Conservation (phyloP, 2,329 filamentous ascomycete genomes). For the Phoma sp. region DNA sequence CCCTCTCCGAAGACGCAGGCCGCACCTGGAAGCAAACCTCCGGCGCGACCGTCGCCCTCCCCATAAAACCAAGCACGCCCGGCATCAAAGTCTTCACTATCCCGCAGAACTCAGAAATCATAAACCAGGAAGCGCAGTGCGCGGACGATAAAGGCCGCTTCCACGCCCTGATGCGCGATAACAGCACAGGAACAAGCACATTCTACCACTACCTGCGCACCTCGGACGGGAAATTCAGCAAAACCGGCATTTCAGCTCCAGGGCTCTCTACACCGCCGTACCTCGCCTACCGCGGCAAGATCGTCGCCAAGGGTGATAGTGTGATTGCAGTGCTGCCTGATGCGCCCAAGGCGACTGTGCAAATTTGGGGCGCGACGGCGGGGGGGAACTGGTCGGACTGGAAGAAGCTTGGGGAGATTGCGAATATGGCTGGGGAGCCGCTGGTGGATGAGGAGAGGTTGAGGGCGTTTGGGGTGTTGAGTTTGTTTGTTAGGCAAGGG, state of each 20-base stretch:
- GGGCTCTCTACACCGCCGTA: slow-evolving; percentile 42
- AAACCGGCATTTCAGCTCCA: slow-evolving; percentile 38
- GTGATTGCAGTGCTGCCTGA: slow-evolving; percentile 41
- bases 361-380: slow-evolving; percentile 39
- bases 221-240: slow-evolving; percentile 36
- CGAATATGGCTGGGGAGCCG: slow-evolving; percentile 41
- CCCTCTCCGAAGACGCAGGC: slow-evolving; percentile 56
- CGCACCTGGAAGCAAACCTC: slow-evolving; percentile 53
- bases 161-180: slow-evolving; percentile 59
- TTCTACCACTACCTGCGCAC: slow-evolving; percentile 46
- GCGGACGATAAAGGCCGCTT: slow-evolving; percentile 55
- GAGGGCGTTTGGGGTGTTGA: slow-evolving; percentile 32
- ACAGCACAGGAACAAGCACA: slow-evolving; percentile 30
- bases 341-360: slow-evolving; percentile 35
- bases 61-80: slow-evolving; percentile 50
- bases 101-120: slow-evolving; percentile 55
- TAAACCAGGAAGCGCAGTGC: slow-evolving; percentile 60
- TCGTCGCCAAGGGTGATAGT: slow-evolving; percentile 35
- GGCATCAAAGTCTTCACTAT: slow-evolving; percentile 56
- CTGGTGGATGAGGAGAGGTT: slow-evolving; percentile 41
- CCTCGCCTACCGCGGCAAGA: slow-evolving; percentile 42
- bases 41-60: slow-evolving; percentile 48
- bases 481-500: slow-evolving; percentile 44
- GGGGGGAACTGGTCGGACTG: slow-evolving; percentile 36
- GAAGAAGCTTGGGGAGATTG: slow-evolving; percentile 40